Base-by-base conservation (phyloP, 176 grass and related monocot genomes). In the Eleusine indica region DNA sequence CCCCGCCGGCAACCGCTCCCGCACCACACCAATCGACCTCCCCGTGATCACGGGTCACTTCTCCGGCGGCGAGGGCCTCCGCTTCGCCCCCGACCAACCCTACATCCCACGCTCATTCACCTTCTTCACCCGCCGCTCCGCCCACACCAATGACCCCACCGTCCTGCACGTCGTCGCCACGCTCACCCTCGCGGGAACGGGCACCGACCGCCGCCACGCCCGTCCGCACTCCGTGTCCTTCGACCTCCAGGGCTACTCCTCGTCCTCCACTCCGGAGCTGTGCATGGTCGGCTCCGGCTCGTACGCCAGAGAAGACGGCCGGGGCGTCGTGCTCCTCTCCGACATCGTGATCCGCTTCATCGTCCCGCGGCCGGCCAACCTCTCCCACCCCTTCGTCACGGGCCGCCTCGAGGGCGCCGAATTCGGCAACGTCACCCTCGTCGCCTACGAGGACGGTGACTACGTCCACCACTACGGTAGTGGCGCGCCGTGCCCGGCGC, bases 261-360 rank as follows among this genome's bases (percentile, higher is more conserved):
- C 25, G 25, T 25, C 63, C 61, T 43, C 25, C 48, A 2, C 11
- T 6, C 15, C 7, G 1, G 76, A 78, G 41, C 2, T 5, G 6
- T 78, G 76, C 76, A 78, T 78, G 60, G 76, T 78, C 42, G 76
- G 76, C 15, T 66, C 60, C 41, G 76, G 76, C 7, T 65, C 76
- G 1, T 78, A 78, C 76, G 76, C 76, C 0, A 47, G 16, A 43
- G 76, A 78, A 4, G 76, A 66, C 9, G 76, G 76, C 76, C 64
- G 6, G 15, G 76, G 60, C 1, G 60, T 78, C 41, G 76, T 66
- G 60, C 0, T 66, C 76, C 60, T 78, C 60, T 17, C 60, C 1
- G 76, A 47, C 76, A 58, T 66, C 41, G 15, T 46, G 41, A 60
- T 78, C 76, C 60, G 76, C 40, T 58, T 78, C 15, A 25, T 0